A percentile compares a stretch with the other conserved stretches of the same genome.
These are phyloP conservation scores for Starmerella sp. DNA, from an alignment of 805 yeast species.

Conservation along the genomic window DNA sequence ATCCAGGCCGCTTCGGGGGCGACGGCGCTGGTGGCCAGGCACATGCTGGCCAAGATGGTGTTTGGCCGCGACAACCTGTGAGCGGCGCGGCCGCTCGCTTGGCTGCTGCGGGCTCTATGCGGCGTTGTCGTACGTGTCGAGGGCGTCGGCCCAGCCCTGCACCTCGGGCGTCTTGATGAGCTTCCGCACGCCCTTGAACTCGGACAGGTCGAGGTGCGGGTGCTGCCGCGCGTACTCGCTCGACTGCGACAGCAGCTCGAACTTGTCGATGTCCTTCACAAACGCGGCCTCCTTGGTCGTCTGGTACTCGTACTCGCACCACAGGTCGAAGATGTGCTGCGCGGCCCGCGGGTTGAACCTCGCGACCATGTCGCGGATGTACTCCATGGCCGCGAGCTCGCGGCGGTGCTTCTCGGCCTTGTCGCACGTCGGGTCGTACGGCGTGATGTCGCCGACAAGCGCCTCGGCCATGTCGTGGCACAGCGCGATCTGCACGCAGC, in stretches of 20 bases:
- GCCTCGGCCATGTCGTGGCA: constrained; percentile 93
- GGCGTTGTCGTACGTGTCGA: constrained; percentile 7
- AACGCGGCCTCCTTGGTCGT: constrained; percentile 72
- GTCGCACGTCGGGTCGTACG: constrained; percentile 52
- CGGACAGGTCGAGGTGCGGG: constrained; percentile 47
- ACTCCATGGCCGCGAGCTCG: constrained; percentile 62
- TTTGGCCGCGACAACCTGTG: constrained; percentile 72
- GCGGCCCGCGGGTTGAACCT: constrained; percentile 59
- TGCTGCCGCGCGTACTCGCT: constrained; percentile 59
- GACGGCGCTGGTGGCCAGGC: constrained; percentile 58
- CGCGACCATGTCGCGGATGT: constrained; percentile 46
- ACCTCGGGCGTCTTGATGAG: constrained; percentile 64
- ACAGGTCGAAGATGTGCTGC: constrained; percentile 51
- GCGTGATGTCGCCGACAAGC: constrained; percentile 89
- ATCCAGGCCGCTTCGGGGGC: constrained; percentile 61
- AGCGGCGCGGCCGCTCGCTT: not conserved
- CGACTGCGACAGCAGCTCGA: constrained; percentile 52
- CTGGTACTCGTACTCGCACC: constrained; percentile 85
- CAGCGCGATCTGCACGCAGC: constrained; percentile 74
- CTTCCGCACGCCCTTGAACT: constrained; percentile 53
- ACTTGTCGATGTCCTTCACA: constrained; percentile 90
- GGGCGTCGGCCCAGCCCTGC: constrained; percentile 51
- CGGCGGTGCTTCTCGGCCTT: constrained; percentile 76
- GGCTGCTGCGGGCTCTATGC: not conserved
- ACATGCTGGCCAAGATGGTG: constrained; percentile 70